Base-by-base conservation (phyloP, 805 yeast genomes). In the Pichia rugopelliculosa region DNA sequence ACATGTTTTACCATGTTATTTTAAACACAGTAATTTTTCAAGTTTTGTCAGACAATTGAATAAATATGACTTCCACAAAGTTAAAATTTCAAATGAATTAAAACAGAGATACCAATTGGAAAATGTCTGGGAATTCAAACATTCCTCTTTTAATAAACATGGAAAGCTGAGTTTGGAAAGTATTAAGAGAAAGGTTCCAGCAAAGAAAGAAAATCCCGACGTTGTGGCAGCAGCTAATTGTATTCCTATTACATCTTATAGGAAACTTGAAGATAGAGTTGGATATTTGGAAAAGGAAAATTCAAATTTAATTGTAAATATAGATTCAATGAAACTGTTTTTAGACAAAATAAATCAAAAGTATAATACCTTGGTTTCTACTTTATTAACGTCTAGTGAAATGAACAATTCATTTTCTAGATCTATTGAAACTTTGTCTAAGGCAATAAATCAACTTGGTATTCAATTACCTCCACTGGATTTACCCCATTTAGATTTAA, bases 31-130 rank as follows among this genome's bases (percentile, higher is more conserved):
- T 49, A 93, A 93, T 68, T 93, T 91, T 68, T 91, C 98, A 34
- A 80, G 90, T 56, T 91, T 91, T 69, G 98, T 91, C 20, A 77
- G 99, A 41, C 99, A 93, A 64, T 73, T 93, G 58, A 93, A 93
- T 73, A 93, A 93, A 67, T 93, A 93, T 62, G 99, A 91, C 66
- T 93, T 93, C 71, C 99, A 93, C 72, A 93, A 93, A 68, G 95
- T 93, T 40, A 87, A 91, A 61, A 73, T 79, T 41, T 71, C 85
- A 37, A 77, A 73, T 49, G 89, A 81, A 55, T 67, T 72, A 50
- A 79, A 79, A 49, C 80, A 81, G 58, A 86, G 89, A 36, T 88
- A 82, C 48, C 79, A 83, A 64, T 81, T 90, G 20, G 62, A 59
- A 41, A 58, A 59, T 37, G 49, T 63, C 34, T 91, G 98, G 97